Evolutionary conservation across 768 basidiomycete genomes (phyloP).

Genomic region (Lactarius hatsudake): DNA sequence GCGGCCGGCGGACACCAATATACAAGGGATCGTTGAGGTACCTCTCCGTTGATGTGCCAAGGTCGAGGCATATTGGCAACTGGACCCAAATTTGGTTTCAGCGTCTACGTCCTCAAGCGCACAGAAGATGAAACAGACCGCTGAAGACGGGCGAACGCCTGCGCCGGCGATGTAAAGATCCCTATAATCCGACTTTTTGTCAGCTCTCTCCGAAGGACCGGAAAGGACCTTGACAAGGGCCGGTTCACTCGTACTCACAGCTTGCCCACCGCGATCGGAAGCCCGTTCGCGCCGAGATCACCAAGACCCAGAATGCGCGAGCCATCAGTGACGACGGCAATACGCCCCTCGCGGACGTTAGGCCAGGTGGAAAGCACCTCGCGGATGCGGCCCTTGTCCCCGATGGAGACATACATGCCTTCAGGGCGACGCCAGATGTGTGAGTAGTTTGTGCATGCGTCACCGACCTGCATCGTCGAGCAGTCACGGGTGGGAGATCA

Average conservation of each 20-base stretch:
- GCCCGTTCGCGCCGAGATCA: conserved; percentile 78
- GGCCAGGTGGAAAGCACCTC: conserved; percentile 73
- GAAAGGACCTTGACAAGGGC: not conserved
- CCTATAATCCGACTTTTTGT: conserved; percentile 7
- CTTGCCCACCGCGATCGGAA: conserved; percentile 89
- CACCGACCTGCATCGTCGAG: conserved; percentile 33
- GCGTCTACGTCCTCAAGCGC: not conserved
- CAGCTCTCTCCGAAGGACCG: conserved; percentile 4
- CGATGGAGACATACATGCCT: conserved; percentile 63
- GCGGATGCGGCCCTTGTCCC: conserved; percentile 80
- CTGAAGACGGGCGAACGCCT: conserved; percentile 73
- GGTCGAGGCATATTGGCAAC: conserved; percentile 75
- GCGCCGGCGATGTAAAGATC: conserved; percentile 17
- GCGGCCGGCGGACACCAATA: conserved; percentile 64
- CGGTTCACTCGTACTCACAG: conserved; percentile 41
- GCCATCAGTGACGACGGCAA: conserved; percentile 90
- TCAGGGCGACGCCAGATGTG: conserved; percentile 29
- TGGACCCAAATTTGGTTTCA: not conserved
- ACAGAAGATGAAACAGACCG: conserved; percentile 40
- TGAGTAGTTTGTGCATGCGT: conserved; percentile 28
- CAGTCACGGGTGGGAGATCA: conserved; percentile 60
- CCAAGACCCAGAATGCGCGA: conserved; percentile 89
- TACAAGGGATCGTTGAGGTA: conserved; percentile 87
- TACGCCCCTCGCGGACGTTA: conserved; percentile 68
- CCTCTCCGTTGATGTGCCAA: conserved; percentile 82